Evolutionary conservation across 768 basidiomycete species (phyloP).

Genomic region (Tricholoma flavovirens): DNA sequence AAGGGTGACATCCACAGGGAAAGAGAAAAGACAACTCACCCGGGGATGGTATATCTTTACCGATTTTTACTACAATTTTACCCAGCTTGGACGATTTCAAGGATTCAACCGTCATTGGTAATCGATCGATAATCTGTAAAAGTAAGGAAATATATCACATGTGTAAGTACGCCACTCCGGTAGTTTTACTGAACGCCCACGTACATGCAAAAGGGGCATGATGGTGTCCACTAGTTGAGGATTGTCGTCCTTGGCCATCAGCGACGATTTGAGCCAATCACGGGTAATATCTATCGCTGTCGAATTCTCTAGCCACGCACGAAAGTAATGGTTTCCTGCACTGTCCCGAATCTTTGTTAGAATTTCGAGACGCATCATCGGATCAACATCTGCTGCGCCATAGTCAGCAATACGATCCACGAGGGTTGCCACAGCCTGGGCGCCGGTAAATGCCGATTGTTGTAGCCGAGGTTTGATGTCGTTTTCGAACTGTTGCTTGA

Average conservation of each 20-base stretch:
- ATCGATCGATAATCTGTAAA: slow-evolving; percentile 72
- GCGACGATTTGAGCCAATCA: slow-evolving; percentile 76
- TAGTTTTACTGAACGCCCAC: slow-evolving; percentile 26
- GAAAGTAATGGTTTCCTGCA: slow-evolving; percentile 82
- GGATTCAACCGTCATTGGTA: slow-evolving; percentile 67
- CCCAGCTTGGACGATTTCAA: slow-evolving; percentile 72
- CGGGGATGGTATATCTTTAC: slow-evolving; percentile 67
- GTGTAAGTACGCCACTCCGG: neutral
- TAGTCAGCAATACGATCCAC: slow-evolving; percentile 53
- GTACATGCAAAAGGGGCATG: slow-evolving; percentile 84
- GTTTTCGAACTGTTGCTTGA: slow-evolving; percentile 46
- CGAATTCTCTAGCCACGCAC: slow-evolving; percentile 78
- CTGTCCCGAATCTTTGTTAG: slow-evolving; percentile 77
- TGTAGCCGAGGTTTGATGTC: slow-evolving; percentile 53
- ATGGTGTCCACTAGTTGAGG: slow-evolving; percentile 61
- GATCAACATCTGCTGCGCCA: slow-evolving; percentile 60
- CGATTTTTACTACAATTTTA: slow-evolving; percentile 70
- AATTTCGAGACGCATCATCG: slow-evolving; percentile 63
- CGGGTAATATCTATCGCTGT: slow-evolving; percentile 72
- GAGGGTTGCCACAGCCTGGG: slow-evolving; percentile 60
- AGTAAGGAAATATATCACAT: neutral
- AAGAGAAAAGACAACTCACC: slow-evolving; percentile 55
- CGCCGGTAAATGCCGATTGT: slow-evolving; percentile 58
- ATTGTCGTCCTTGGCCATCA: slow-evolving; percentile 47
- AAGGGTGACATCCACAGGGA: slow-evolving; percentile 4